Percentiles rank a stretch among this genome's conserved stretches.
phyloP scores from a whole-genome alignment of 768 basidiomycete genomes.

The Mycena rebaudengoi region DNA sequence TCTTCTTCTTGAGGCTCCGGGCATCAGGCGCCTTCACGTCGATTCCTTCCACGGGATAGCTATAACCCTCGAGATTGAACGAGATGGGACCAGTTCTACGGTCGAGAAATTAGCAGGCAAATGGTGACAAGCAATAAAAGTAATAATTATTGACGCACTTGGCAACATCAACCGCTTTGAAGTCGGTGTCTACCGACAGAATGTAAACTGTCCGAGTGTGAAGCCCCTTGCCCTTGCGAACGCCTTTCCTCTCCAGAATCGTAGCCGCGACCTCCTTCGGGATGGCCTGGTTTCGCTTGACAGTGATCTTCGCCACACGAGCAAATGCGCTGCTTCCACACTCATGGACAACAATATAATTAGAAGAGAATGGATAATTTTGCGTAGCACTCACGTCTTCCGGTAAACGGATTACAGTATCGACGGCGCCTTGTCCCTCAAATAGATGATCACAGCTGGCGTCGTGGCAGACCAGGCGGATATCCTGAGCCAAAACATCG shows the following conservation, averaged over 20 bases:
- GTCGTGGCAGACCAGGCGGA: constrained; percentile 23
- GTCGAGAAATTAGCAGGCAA: not conserved
- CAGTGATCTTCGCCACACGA: constrained; percentile 9
- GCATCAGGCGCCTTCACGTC: not conserved
- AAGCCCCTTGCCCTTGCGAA: constrained; percentile 1
- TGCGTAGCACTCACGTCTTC: constrained; percentile 1
- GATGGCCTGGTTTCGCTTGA: constrained; percentile 10
- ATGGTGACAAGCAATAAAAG: no score
- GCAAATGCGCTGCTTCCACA: constrained; percentile 15
- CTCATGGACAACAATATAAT: not conserved
- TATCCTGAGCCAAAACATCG: constrained; percentile 14
- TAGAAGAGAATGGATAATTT: not conserved
- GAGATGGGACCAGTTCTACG: constrained; percentile 22
- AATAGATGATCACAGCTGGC: constrained; percentile 19
- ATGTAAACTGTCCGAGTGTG: constrained; percentile 19
- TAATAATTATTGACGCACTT: not conserved
- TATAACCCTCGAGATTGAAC: constrained; percentile 20
- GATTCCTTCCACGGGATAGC: not conserved
- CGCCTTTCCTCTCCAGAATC: no score
- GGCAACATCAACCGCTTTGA: not conserved
- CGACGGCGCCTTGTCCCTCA: constrained; percentile 20
- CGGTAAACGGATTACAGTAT: constrained; percentile 18
- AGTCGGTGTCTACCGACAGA: constrained; percentile 19
- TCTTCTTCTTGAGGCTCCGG: not conserved
- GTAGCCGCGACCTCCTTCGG: not conserved